Percentiles rank a stretch among this genome's conserved stretches.
Conservation (phyloP, 163 green algal species). For the Chlorella variabilis region DNA sequence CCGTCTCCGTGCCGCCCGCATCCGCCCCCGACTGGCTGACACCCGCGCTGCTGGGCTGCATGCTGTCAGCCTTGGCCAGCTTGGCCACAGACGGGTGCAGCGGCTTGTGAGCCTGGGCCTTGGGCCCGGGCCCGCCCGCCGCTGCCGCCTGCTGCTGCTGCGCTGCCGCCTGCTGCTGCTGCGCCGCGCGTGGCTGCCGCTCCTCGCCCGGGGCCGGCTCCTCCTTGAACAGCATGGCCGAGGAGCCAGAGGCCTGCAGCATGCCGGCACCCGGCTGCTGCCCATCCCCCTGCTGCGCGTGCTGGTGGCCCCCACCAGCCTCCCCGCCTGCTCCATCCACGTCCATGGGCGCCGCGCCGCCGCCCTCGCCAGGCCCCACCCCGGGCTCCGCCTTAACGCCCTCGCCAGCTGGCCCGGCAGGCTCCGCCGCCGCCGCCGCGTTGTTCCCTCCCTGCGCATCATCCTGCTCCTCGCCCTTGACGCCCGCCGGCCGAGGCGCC, state of each 20-base stretch:
- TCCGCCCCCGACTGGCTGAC: constrained; percentile 27
- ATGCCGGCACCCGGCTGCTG: neutral
- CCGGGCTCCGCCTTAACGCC: neutral
- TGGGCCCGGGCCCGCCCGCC: neutral
- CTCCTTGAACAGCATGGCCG: neutral
- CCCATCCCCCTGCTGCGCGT: neutral
- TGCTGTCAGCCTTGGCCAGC: constrained; percentile 22
- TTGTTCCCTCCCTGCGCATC: neutral
- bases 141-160: constrained; percentile 1
- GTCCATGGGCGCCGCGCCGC: neutral
- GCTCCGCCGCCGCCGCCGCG: neutral
- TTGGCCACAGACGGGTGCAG: constrained; percentile 17
- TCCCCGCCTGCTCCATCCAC: neutral
- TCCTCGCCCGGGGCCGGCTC: neutral
- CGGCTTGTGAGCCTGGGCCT: neutral
- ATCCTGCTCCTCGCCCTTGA: constrained; percentile 12
- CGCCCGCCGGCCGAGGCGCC: neutral
- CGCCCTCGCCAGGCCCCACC: neutral
- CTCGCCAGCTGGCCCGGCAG: neutral
- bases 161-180: neutral
- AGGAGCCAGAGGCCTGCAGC: constrained; percentile 6
- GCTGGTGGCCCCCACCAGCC: neutral
- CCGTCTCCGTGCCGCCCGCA: constrained; percentile 9
- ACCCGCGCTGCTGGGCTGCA: constrained; percentile 36
- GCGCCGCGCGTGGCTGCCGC: neutral